Conservation (phyloP, 2,329 filamentous ascomycete genomes). For the Fusarium cicatricum region DNA sequence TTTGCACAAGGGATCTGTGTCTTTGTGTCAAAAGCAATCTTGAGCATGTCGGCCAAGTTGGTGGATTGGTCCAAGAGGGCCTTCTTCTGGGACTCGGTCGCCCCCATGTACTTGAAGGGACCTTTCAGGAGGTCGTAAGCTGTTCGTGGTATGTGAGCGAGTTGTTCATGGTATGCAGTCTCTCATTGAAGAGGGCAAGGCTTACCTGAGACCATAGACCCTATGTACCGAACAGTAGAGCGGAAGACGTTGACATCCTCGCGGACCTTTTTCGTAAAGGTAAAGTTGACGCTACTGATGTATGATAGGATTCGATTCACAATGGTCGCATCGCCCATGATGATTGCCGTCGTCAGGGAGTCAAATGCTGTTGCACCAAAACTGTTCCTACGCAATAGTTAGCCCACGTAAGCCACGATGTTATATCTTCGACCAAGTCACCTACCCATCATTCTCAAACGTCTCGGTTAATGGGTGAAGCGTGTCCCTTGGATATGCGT, state of each 20-base stretch:
- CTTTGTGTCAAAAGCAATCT: constrained; percentile 79
- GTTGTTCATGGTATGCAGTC: not conserved
- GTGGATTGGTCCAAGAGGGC: constrained; percentile 72
- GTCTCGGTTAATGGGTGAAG: constrained; percentile 72
- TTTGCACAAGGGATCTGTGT: constrained; percentile 78
- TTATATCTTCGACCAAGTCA: no score
- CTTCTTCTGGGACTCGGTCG: constrained; percentile 55
- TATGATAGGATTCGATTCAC: constrained; percentile 76
- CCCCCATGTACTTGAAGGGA: constrained; percentile 62
- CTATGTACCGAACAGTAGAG: constrained; percentile 89
- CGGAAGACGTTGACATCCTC: constrained; percentile 79
- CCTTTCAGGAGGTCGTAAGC: constrained; percentile 77
- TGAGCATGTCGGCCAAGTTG: constrained; percentile 75
- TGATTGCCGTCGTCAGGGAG: constrained; percentile 78
- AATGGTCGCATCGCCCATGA: constrained; percentile 75
- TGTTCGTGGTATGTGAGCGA: constrained; percentile 38
- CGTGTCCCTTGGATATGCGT: constrained; percentile 82
- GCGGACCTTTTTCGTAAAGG: constrained; percentile 53
- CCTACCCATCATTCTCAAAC: constrained; percentile 74
- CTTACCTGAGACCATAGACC: constrained; percentile 76
- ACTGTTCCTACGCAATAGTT: constrained; percentile 65
- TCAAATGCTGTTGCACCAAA: constrained; percentile 89
- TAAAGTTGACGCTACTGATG: constrained; percentile 76
- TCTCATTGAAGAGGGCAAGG: not conserved
- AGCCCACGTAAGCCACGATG: no score